Conservation (phyloP, 495 filamentous ascomycete genomes). For the Tuber indicum region DNA sequence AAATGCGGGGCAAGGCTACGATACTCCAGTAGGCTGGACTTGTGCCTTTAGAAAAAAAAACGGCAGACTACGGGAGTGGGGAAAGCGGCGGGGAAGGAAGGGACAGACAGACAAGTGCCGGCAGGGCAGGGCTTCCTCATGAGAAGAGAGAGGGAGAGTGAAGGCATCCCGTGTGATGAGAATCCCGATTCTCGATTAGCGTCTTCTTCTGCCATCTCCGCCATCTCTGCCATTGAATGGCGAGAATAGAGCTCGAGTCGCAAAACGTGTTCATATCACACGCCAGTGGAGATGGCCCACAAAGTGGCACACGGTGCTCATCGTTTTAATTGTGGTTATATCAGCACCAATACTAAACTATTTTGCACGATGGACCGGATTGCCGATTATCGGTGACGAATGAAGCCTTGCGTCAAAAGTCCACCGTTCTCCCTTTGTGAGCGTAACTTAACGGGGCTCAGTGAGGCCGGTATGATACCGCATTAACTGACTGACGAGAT, state of each 20-base stretch:
- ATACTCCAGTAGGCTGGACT: neutral
- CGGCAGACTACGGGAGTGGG: neutral
- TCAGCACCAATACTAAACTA: neutral
- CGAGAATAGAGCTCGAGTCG: neutral
- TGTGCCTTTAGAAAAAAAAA: neutral
- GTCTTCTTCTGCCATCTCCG: neutral
- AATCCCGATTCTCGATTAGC: neutral
- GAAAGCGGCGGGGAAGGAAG: neutral
- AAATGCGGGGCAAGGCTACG: neutral
- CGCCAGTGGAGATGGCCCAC: neutral
- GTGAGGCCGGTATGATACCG: too few relatives aligned
- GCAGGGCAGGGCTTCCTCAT: neutral
- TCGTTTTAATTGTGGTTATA: neutral
- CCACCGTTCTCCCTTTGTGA: neutral
- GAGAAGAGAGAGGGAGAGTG: neutral
- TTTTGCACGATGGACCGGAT: neutral
- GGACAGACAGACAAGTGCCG: neutral
- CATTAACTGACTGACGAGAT: too few relatives aligned
- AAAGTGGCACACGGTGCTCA: neutral
- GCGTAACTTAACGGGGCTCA: neutral
- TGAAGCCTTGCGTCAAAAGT: neutral
- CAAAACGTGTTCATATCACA: neutral
- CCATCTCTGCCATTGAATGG: neutral
- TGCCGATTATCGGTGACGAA: neutral
- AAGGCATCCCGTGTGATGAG: neutral